Conservation (phyloP, 257 asterid species). For the Solanum clarkiae region DNA sequence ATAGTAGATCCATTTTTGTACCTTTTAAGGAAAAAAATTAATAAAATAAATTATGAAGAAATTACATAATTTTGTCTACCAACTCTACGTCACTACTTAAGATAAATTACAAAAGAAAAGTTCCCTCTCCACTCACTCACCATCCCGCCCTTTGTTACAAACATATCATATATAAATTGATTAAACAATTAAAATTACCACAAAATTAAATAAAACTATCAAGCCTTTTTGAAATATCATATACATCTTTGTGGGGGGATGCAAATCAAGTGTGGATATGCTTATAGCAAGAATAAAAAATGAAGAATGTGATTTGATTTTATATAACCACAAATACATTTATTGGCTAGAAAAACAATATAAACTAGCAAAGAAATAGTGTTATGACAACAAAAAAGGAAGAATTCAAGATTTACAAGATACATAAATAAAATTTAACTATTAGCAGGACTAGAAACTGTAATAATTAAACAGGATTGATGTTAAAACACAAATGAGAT, state of each 20-base stretch:
- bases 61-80: too few relatives aligned
- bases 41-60: not conserved
- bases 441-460: too few relatives aligned
- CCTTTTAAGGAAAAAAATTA: not conserved
- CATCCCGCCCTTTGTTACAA: not conserved
- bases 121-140: fast-evolving
- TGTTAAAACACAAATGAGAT: not conserved
- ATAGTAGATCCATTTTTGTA: not conserved
- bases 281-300: not conserved
- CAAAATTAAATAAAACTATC: not conserved
- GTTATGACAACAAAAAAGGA: not conserved
- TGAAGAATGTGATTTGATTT: not conserved
- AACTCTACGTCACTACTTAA: not conserved
- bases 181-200: not conserved
- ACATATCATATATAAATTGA: not conserved
- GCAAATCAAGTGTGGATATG: not conserved
- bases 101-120: not conserved
- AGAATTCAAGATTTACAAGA: not conserved
- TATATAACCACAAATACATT: not conserved
- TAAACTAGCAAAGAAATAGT: not conserved
- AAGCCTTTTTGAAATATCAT: not conserved
- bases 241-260: not conserved
- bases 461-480: not conserved
- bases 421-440: not conserved
- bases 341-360: not conserved